Evolutionary conservation across 2,329 filamentous ascomycete species (phyloP).

Genomic region (Ramichloridium luteum): DNA sequence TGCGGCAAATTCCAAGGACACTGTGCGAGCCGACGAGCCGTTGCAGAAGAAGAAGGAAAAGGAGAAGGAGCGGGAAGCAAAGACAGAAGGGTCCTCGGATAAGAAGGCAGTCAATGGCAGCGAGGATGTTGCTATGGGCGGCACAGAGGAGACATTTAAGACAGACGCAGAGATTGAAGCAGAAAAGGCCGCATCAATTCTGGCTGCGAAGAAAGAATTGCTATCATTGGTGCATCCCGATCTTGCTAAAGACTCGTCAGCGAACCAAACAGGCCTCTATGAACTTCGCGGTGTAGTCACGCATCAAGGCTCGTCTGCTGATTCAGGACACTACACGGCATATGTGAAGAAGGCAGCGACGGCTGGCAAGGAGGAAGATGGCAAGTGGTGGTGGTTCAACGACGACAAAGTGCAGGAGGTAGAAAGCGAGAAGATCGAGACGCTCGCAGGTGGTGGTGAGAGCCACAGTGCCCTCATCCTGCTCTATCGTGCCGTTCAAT

Average conservation of each 20-base stretch:
- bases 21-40: slow-evolving; percentile 44
- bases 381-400: slow-evolving; percentile 99
- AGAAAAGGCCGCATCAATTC: slow-evolving; percentile 63
- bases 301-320: slow-evolving; percentile 90
- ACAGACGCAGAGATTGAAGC: slow-evolving; percentile 87
- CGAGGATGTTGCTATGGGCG: slow-evolving; percentile 61
- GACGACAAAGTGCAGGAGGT: slow-evolving; percentile 96
- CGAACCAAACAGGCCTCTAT: slow-evolving; percentile 90
- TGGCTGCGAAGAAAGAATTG: slow-evolving; percentile 78
- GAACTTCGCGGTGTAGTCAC: slow-evolving; percentile 90
- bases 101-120: slow-evolving; percentile 37
- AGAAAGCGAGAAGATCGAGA: slow-evolving; percentile 78
- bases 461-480: slow-evolving; percentile 72
- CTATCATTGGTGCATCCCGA: slow-evolving; percentile 63
- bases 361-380: slow-evolving; percentile 73
- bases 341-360: slow-evolving; percentile 92
- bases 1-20: slow-evolving; percentile 24
- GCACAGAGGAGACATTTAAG: slow-evolving; percentile 76
- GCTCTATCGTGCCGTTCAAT: slow-evolving; percentile 61
- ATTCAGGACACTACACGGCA: slow-evolving; percentile 95
- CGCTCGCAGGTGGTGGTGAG: slow-evolving; percentile 71
- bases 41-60: slow-evolving; percentile 82
- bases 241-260: slow-evolving; percentile 62
- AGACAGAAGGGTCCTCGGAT: slow-evolving; percentile 32
- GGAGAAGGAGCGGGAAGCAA: slow-evolving; percentile 36